These are phyloP conservation scores for Iodosphaeria phyllophila DNA, from an alignment of 2,329 filamentous ascomycete species.

Conservation along the genomic window DNA sequence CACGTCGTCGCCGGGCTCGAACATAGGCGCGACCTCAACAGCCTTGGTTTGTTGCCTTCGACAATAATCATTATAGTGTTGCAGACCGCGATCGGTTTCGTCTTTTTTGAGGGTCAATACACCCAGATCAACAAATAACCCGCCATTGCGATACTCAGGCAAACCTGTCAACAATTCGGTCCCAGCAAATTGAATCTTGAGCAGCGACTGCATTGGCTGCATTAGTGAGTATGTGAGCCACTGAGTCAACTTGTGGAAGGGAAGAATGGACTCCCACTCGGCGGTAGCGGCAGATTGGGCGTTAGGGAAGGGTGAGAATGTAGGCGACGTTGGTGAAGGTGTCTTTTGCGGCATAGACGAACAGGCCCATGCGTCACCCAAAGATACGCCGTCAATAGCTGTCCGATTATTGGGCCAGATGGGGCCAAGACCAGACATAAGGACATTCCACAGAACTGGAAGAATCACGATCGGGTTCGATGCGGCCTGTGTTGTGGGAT, in stretches of 20 bases:
- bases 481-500: conserved; percentile 74
- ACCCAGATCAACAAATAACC: conserved; percentile 42
- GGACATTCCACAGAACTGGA: conserved; percentile 63
- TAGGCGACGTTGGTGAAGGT: conserved; percentile 2
- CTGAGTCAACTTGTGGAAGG: conserved; percentile 47
- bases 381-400: conserved; percentile 64
- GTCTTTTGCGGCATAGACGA: conserved; percentile 18
- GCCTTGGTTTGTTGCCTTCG: conserved; percentile 9
- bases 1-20: conserved; percentile 38
- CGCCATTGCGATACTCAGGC: conserved; percentile 56
- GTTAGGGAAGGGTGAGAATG: conserved; percentile 5
- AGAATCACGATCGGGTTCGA: conserved; percentile 45
- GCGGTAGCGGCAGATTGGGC: conserved; percentile 1
- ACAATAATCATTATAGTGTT: conserved; percentile 19
- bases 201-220: conserved; percentile 37
- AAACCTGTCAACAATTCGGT: conserved; percentile 42
- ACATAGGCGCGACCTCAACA: conserved; percentile 36
- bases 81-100: conserved; percentile 21
- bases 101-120: conserved; percentile 30
- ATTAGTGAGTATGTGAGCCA: conserved; percentile 59
- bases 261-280: conserved; percentile 21
- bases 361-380: conserved; percentile 93
- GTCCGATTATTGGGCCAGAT: conserved; percentile 87
- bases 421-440: conserved; percentile 69
- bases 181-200: conserved; percentile 31